phyloP scores from a whole-genome alignment of 2,329 filamentous ascomycete genomes.

The Exophiala mesophila region DNA sequence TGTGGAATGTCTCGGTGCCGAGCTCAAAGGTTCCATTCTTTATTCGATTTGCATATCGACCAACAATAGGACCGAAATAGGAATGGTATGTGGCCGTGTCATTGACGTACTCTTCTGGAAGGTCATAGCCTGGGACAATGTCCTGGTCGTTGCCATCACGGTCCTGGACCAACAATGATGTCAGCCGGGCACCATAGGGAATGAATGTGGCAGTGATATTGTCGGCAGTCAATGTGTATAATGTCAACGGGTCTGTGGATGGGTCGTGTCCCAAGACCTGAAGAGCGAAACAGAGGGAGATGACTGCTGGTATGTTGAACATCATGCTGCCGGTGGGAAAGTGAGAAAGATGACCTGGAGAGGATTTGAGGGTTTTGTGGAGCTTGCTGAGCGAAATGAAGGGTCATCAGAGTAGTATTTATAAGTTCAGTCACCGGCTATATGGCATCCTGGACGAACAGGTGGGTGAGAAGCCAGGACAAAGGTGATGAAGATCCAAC shows the following conservation, averaged over 20 bases:
- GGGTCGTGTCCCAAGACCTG: slow-evolving; percentile 16
- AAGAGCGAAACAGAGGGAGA: too few relatives aligned
- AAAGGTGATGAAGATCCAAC: too few relatives aligned
- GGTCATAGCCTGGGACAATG: slow-evolving; percentile 48
- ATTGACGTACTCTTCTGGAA: slow-evolving; percentile 39
- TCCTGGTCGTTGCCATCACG: slow-evolving; percentile 47
- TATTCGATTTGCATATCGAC: slow-evolving; percentile 52
- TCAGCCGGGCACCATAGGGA: slow-evolving; percentile 45
- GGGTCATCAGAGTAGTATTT: too few relatives aligned
- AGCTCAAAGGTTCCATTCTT: slow-evolving; percentile 53
- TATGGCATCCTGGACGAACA: too few relatives aligned
- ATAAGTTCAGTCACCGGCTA: too few relatives aligned
- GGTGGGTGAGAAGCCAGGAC: too few relatives aligned
- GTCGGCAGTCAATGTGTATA: slow-evolving; percentile 43
- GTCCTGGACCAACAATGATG: slow-evolving; percentile 47
- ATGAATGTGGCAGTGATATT: slow-evolving; percentile 47
- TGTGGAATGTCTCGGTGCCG: slow-evolving; percentile 43
- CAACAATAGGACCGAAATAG: slow-evolving; percentile 45
- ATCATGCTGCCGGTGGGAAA: too few relatives aligned
- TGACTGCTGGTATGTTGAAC: too few relatives aligned
- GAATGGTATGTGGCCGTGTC: slow-evolving; percentile 46
- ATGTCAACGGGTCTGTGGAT: slow-evolving; percentile 32
- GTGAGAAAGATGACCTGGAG: too few relatives aligned
- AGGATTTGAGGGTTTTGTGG: too few relatives aligned
- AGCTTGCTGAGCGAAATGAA: too few relatives aligned